Conservation (phyloP, 139 green algal species). For the Chlorella sp. region DNA sequence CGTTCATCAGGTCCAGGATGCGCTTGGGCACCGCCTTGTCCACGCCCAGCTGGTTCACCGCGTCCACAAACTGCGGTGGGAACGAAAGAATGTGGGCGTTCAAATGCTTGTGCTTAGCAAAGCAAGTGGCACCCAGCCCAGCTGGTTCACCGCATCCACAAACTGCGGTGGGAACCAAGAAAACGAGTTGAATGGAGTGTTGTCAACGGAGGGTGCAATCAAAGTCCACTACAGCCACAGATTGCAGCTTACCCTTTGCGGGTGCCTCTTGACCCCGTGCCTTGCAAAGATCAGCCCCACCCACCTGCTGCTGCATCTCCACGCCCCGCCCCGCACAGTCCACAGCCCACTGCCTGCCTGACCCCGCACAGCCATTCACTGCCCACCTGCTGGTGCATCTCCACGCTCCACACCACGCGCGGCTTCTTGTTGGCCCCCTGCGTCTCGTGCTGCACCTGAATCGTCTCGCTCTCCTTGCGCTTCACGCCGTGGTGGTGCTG, state of each 20-base stretch:
- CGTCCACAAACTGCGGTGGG: conserved; percentile 88
- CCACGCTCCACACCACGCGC: conserved; percentile 93
- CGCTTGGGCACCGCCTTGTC: conserved; percentile 98
- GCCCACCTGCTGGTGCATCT: conserved; percentile 88
- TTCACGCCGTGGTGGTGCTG: conserved; percentile 33
- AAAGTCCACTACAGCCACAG: no score
- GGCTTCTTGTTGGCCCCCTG: conserved; percentile 80
- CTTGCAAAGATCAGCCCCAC: no score
- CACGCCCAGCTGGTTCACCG: conserved; percentile 93
- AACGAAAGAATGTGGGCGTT: neutral
- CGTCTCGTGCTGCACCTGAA: conserved; percentile 33
- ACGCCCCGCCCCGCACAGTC: no score
- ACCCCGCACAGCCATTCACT: no score
- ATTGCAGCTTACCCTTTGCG: no score
- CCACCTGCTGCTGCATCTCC: no score
- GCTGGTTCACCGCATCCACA: conserved; percentile 92
- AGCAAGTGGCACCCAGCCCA: no score
- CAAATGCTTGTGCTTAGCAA: no score
- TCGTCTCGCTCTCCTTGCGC: conserved; percentile 33
- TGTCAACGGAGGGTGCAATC: neutral
- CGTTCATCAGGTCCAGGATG: conserved; percentile 97
- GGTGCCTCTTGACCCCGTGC: no score
- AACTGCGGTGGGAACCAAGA: conserved; percentile 68
- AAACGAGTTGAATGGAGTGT: neutral
- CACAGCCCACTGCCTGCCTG: neutral